Conservation (phyloP, 768 basidiomycete species). For the Auricularia heimuer region DNA sequence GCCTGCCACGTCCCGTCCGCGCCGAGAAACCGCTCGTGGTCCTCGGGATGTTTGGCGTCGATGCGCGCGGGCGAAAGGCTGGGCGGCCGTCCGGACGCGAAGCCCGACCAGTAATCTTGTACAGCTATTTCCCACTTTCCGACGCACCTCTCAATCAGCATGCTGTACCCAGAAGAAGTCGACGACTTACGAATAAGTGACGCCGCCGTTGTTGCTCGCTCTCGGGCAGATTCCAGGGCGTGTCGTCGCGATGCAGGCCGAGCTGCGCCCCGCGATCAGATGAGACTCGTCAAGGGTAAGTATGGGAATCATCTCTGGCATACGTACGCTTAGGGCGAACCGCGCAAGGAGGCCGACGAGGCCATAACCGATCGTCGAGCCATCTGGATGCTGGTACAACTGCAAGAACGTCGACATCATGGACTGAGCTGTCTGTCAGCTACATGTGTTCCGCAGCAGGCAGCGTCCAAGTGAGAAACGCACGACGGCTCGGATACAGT, state of each 20-base stretch:
- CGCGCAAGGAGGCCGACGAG: neutral
- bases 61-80: conserved; percentile 56
- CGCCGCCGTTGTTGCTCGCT: neutral
- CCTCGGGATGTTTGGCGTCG: conserved; percentile 54
- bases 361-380: neutral
- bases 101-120: neutral
- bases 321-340: too few species aligned
- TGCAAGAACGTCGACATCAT: neutral
- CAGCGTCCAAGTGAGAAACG: neutral
- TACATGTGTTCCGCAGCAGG: neutral
- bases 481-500: neutral
- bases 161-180: too few species aligned
- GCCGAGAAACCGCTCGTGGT: conserved; percentile 27
- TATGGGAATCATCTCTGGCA: too few species aligned
- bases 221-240: neutral
- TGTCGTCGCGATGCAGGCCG: neutral
- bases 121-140: neutral
- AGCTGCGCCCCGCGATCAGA: neutral
- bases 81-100: conserved; percentile 46
- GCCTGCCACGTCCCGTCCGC: too few species aligned
- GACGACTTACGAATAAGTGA: neutral
- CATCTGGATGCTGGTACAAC: neutral
- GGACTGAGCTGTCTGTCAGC: neutral
- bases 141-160: too few species aligned
- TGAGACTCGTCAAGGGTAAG: too few species aligned